A percentile compares a stretch with the other conserved stretches of the same genome.
These are phyloP conservation scores for Fusarium sp. DNA, from an alignment of 2,329 filamentous ascomycete genomes.

Conservation along the genomic window DNA sequence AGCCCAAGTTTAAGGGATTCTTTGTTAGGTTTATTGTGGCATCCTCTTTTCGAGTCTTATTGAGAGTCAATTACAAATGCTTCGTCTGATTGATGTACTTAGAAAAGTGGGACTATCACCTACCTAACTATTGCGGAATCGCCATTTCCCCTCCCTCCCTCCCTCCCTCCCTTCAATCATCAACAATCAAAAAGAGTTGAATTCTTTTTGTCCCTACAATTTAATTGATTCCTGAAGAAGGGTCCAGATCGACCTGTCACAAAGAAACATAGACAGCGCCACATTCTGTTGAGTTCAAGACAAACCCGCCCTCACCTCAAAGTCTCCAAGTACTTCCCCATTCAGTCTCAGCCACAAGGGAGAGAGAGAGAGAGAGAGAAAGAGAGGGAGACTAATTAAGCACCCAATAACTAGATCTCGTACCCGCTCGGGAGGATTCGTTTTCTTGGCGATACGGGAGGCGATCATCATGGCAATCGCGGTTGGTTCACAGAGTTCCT, in stretches of 20 bases:
- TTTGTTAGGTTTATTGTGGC: neutral
- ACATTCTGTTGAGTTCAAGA: neutral
- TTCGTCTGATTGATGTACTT: neutral
- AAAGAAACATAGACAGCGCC: neutral
- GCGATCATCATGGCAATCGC: conserved; percentile 39
- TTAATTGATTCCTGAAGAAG: neutral
- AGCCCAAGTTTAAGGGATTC: neutral
- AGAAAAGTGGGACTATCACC: conserved; percentile 39
- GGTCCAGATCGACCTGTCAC: neutral
- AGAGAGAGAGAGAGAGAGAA: neutral
- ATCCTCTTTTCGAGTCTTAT: neutral
- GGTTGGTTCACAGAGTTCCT: conserved; percentile 26
- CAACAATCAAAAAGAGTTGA: neutral
- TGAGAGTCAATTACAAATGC: conserved; percentile 25
- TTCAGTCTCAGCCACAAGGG: conserved; percentile 4
- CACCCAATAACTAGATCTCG: conserved; percentile 8
- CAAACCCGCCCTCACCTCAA: neutral
- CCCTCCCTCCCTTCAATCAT: conserved; percentile 25
- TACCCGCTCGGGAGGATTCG: neutral
- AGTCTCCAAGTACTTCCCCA: neutral
- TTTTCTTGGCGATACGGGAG: conserved; percentile 3
- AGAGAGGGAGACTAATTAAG: neutral
- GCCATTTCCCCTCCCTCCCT: conserved; percentile 32
- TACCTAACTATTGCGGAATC: conserved; percentile 28
- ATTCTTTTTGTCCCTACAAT: neutral